A percentile compares a stretch with the other conserved stretches of the same genome.
phyloP scores from a whole-genome alignment of 768 basidiomycete species.

The Lactifluus echinatus region DNA sequence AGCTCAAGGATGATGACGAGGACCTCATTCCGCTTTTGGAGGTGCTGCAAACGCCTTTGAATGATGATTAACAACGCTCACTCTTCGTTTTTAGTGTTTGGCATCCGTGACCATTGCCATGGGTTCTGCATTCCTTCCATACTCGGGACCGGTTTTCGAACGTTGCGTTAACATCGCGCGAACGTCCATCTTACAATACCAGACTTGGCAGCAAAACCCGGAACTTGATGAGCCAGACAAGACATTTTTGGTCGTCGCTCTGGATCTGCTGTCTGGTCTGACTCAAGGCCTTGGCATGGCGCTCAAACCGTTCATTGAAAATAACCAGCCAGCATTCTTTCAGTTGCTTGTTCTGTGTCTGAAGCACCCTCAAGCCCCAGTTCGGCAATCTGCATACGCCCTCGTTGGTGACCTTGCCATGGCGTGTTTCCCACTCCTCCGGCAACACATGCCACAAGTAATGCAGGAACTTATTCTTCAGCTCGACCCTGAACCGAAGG shows the following conservation, averaged over 20 bases:
- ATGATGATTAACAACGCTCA: neutral
- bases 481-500: slow-evolving; percentile 86
- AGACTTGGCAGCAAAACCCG: slow-evolving; percentile 79
- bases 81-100: slow-evolving; percentile 57
- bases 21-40: slow-evolving; percentile 93
- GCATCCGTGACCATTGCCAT: slow-evolving; percentile 97
- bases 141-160: slow-evolving; percentile 86
- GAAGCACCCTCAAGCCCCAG: slow-evolving; percentile 92
- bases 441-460: slow-evolving; percentile 78
- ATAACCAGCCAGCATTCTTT: slow-evolving; percentile 69
- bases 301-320: slow-evolving; percentile 64
- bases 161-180: slow-evolving; percentile 85
- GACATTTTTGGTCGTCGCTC: slow-evolving; percentile 93
- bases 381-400: slow-evolving; percentile 96
- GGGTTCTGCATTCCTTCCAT: slow-evolving; percentile 79
- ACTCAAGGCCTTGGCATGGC: slow-evolving; percentile 85
- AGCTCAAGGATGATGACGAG: slow-evolving; percentile 82
- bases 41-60: slow-evolving; percentile 37
- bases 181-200: slow-evolving; percentile 73
- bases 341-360: slow-evolving; percentile 79
- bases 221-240: slow-evolving; percentile 93
- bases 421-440: slow-evolving; percentile 81
- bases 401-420: slow-evolving; percentile 97
- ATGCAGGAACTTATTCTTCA: slow-evolving; percentile 86
- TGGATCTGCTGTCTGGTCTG: slow-evolving; percentile 93